A percentile compares a stretch with the other conserved stretches of the same genome.
Evolutionary conservation across 2,329 filamentous ascomycete species (phyloP).

Genomic region (Pestalotiopsis sp.): DNA sequence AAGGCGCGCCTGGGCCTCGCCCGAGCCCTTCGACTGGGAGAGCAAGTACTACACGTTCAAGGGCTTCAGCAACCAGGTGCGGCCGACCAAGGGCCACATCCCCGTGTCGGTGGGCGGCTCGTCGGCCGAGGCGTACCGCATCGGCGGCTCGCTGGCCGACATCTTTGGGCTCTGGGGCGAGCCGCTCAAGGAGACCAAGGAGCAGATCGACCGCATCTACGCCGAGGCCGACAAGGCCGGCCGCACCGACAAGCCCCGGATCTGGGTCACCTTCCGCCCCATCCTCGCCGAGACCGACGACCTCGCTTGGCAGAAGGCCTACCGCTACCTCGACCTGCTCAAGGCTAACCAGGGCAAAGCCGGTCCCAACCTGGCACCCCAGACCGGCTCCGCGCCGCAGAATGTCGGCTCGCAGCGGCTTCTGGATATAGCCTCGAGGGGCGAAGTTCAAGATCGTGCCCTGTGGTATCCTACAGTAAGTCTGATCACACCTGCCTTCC

Average conservation of each 20-base stretch:
- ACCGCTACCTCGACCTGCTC: conserved; percentile 56
- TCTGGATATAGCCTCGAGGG: conserved; percentile 57
- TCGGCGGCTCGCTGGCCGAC: conserved; percentile 60
- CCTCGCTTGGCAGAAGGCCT: conserved; percentile 63
- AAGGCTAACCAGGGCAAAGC: conserved; percentile 44
- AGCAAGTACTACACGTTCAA: conserved; percentile 64
- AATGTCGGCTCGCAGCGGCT: conserved; percentile 63
- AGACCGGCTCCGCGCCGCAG: conserved; percentile 46
- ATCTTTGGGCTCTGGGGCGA: conserved; percentile 69
- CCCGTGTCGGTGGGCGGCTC: conserved; percentile 63
- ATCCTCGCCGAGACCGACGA: conserved; percentile 65
- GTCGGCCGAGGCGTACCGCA: conserved; percentile 60
- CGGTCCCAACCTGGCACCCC: conserved; percentile 26
- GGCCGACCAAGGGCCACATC: conserved; percentile 55
- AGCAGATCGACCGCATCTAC: conserved; percentile 65
- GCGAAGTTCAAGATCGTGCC: conserved; percentile 62
- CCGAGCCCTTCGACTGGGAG: conserved; percentile 64
- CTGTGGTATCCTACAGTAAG: conserved; percentile 65
- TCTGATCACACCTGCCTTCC: background rate
- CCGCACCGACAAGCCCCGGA: conserved; percentile 55
- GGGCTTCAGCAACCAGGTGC: conserved; percentile 56
- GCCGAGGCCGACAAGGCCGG: conserved; percentile 61
- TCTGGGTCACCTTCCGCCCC: conserved; percentile 68
- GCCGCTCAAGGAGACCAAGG: conserved; percentile 64
- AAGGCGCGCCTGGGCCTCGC: conserved; percentile 58